These are phyloP conservation scores for Verticillium nubilum DNA, from an alignment of 2,329 filamentous ascomycete genomes.

Conservation along the genomic window DNA sequence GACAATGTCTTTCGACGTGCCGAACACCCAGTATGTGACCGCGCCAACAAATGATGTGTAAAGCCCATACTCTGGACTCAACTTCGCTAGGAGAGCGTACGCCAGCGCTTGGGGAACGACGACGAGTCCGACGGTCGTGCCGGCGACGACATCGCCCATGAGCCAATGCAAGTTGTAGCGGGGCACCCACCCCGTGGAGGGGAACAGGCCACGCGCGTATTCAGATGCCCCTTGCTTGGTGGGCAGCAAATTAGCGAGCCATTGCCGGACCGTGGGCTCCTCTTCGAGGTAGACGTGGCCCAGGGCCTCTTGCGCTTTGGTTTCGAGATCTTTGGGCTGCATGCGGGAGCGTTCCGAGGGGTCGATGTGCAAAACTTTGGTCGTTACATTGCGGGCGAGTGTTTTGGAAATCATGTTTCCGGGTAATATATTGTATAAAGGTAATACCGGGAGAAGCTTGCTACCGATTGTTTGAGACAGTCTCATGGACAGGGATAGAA, in stretches of 20 bases:
- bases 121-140: conserved; percentile 58
- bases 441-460: too few relatives aligned
- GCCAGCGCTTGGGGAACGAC: conserved; percentile 78
- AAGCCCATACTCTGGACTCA: conserved; percentile 65
- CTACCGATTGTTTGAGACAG: too few relatives aligned
- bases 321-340: conserved; percentile 9
- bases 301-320: conserved; percentile 21
- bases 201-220: conserved; percentile 54
- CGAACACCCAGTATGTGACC: conserved; percentile 76
- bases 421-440: too few relatives aligned
- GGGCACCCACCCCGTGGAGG: conserved; percentile 62
- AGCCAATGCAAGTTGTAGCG: conserved; percentile 72
- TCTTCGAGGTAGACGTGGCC: conserved; percentile 46
- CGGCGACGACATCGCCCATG: conserved; percentile 66
- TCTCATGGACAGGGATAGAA: too few relatives aligned
- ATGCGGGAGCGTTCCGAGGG: conserved; percentile 19
- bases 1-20: conserved; percentile 79
- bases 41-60: conserved; percentile 82
- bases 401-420: not conserved
- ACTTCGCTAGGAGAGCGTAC: conserved; percentile 65
- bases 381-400: conserved; percentile 2
- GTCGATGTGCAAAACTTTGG: conserved; percentile 26
- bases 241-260: conserved; percentile 51
- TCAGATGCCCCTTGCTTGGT: conserved; percentile 32
- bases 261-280: conserved; percentile 61